These are phyloP conservation scores for Lasiodiplodia citricola DNA, from an alignment of 2,329 filamentous ascomycete species.

Conservation along the genomic window DNA sequence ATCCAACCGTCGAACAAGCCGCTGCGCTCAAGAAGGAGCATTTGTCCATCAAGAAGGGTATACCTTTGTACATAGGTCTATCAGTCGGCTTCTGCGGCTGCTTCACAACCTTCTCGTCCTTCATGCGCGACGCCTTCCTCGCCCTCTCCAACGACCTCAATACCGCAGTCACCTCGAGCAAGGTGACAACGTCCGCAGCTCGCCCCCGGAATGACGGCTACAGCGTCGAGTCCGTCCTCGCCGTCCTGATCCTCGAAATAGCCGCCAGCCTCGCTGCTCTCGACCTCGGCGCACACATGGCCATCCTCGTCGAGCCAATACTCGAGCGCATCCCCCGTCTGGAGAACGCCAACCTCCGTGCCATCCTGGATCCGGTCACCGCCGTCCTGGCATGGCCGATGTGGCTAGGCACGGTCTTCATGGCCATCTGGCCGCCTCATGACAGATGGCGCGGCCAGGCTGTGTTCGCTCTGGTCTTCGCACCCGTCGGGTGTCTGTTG, in stretches of 20 bases:
- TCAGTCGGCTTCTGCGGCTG: constrained; percentile 88
- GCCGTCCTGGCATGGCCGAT: constrained; percentile 71
- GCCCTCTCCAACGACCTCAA: constrained; percentile 76
- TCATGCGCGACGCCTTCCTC: constrained; percentile 80
- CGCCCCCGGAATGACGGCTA: constrained; percentile 60
- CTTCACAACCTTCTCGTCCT: constrained; percentile 87
- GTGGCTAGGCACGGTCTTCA: constrained; percentile 78
- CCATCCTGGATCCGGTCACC: constrained; percentile 67
- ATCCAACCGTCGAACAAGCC: no score
- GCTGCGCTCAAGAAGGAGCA: constrained; percentile 33
- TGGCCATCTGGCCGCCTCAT: constrained; percentile 71
- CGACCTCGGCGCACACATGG: constrained; percentile 77
- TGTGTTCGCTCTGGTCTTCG: constrained; percentile 79
- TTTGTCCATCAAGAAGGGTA: constrained; percentile 74
- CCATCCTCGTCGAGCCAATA: constrained; percentile 51
- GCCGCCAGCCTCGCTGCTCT: constrained; percentile 74
- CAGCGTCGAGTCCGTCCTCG: constrained; percentile 80
- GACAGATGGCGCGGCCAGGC: constrained; percentile 76
- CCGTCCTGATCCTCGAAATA: constrained; percentile 74
- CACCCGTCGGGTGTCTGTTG: constrained; percentile 76
- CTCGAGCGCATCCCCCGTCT: constrained; percentile 48
- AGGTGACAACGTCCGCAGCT: constrained; percentile 34
- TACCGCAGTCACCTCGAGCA: constrained; percentile 47
- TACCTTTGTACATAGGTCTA: constrained; percentile 86
- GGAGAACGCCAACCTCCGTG: constrained; percentile 47